A percentile compares a stretch with the other conserved stretches of the same genome.
These are phyloP conservation scores for Coniochaeta pulveracea DNA, from an alignment of 2,329 filamentous ascomycete genomes.

Conservation along the genomic window DNA sequence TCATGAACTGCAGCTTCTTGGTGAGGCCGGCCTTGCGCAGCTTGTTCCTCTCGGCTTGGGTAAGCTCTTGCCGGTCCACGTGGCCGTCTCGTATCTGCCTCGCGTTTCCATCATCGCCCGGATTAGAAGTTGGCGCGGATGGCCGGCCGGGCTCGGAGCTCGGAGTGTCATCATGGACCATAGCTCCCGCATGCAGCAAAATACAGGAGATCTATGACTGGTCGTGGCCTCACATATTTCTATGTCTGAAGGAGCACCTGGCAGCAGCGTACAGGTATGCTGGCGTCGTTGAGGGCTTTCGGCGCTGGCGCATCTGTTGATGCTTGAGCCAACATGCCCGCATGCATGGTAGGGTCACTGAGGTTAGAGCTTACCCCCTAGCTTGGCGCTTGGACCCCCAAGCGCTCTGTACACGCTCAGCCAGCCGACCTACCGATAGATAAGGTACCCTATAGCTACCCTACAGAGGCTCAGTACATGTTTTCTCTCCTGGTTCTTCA, in stretches of 20 bases:
- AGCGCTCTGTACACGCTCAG: no score
- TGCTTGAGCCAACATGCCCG: no score
- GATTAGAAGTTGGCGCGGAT: slow-evolving; percentile 8
- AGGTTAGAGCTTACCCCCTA: no score
- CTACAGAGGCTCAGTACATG: no score
- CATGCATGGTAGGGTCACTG: no score
- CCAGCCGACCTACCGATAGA: no score
- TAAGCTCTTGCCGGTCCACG: slow-evolving; percentile 4
- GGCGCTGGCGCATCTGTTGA: no score
- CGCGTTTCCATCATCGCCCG: not conserved
- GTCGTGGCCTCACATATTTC: slow-evolving; percentile 18
- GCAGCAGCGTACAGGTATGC: no score
- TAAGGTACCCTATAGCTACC: no score
- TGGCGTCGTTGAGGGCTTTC: no score
- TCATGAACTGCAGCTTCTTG: slow-evolving; percentile 50
- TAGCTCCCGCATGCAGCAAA: slow-evolving; percentile 25
- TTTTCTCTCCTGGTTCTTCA: no score
- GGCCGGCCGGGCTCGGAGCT: slow-evolving; percentile 24
- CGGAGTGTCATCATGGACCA: slow-evolving; percentile 32
- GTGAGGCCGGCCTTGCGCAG: slow-evolving; percentile 22
- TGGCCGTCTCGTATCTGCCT: slow-evolving; percentile 3
- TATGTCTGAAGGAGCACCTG: not conserved
- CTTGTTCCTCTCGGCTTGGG: slow-evolving; percentile 9
- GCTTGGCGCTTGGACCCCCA: no score
- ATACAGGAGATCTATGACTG: not conserved